Base-by-base conservation (phyloP, 164 flowering plant genomes). In the Kalanchoe fedtschenkoi region DNA sequence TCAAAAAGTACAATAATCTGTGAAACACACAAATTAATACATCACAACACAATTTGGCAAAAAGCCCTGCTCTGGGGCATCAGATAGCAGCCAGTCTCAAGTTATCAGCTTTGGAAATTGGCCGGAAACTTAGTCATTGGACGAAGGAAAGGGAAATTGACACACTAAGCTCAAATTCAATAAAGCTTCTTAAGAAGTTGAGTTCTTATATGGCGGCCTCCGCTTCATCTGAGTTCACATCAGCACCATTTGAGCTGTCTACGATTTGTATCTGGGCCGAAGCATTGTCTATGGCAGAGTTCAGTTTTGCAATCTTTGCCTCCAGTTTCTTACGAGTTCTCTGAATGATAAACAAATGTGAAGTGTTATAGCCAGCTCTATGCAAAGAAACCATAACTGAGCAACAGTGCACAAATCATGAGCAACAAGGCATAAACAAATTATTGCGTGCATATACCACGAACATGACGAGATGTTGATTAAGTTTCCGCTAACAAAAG, bases 221-320 rank as follows among this genome's bases (percentile, higher is more conserved):
- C 26, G 77, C 53, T 74, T 81, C 96, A 70, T 89, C 95, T 1
- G 82, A 65, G 59, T 58, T 61, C 38, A 71, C 73, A 4, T 83
- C 78, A 6, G 69, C 73, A 56, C 76, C 86, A 70, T 79, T 79
- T 34, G 83, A 76, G 8, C 64, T 22, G 57, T 83, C 88, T 15
- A 79, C 89, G 16, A 83, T 57, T 11, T 81, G 78, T 44, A 85
- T 77, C 84, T 85, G 95, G 59, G 77, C 35, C 21, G 97, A 89
- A 62, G 83, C 83, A 34, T 83, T 84, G 67, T 91, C 99, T 64
- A 91, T 87, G 19, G 99, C 95, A 33, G 84, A 67, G 75, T 86
- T 91, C 65, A 95, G 78, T 76, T 89, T 85, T 21, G 70, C 97
- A 42, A 95, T 95, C 84, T 91, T 95, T 76, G 81, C 85, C 4